Conservation (phyloP, 306 rosid species). For the Pterocarpus macrocarpus region DNA sequence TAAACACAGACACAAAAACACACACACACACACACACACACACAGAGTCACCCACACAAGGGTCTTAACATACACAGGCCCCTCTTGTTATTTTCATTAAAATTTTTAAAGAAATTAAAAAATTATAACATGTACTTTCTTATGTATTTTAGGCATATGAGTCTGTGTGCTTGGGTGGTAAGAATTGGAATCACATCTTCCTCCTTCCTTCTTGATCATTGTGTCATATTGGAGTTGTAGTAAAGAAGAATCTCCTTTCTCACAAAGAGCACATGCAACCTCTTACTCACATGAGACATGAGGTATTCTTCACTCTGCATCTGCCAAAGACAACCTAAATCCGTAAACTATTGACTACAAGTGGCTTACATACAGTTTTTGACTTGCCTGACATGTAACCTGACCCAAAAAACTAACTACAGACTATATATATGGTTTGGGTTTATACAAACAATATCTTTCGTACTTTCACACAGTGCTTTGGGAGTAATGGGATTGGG, state of each 20-base stretch:
- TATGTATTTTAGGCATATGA: not conserved
- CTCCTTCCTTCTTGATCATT: conserved; percentile 12
- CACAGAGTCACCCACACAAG: too few species aligned
- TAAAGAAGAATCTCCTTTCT: conserved; percentile 18
- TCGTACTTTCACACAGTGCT: not conserved
- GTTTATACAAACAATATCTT: not conserved
- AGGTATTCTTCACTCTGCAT: not conserved
- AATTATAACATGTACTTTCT: conserved; percentile 3
- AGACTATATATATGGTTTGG: too few species aligned
- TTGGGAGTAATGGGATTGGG: conserved; percentile 14
- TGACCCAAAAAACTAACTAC: not conserved
- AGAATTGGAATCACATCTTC: not conserved
- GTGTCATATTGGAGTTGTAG: conserved; percentile 11
- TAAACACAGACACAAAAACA: too few species aligned
- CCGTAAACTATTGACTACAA: conserved; percentile 1
- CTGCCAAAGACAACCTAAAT: conserved; percentile 2
- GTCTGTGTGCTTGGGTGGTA: conserved; percentile 7
- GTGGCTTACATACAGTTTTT: conserved; percentile 19
- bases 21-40: too few species aligned
- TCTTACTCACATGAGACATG: not conserved
- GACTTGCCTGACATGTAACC: conserved; percentile 12
- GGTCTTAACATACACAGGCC: not conserved
- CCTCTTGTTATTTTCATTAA: conserved; percentile 22
- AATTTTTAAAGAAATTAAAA: not conserved
- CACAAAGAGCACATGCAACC: conserved; percentile 28